Percentiles rank a stretch among this genome's conserved stretches.
Evolutionary conservation across 371 early-diverging fungal species (phyloP).

Genomic region (Basidiobolus meristosporus): DNA sequence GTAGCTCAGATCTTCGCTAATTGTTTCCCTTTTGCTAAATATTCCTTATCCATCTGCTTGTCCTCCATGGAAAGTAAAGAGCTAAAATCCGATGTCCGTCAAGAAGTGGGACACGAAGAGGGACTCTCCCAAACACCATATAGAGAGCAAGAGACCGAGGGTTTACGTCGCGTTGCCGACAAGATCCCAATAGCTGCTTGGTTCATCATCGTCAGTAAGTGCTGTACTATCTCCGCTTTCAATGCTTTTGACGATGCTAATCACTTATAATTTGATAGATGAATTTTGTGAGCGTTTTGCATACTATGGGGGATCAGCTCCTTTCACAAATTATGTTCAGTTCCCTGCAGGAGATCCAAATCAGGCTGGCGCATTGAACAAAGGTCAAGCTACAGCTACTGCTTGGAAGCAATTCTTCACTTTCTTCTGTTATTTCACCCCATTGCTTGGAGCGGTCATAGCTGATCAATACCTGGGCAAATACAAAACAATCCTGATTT

Average conservation of each 20-base stretch:
- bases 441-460: conserved; percentile 58
- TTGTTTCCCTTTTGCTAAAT: too few species aligned
- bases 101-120: too few species aligned
- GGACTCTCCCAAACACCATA: too few species aligned
- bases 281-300: conserved; percentile 53
- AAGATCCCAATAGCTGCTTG: conserved; percentile 22
- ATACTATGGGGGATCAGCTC: conserved; percentile 45
- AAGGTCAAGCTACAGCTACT: conserved; percentile 33
- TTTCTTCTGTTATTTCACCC: conserved; percentile 62
- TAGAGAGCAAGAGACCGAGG: too few species aligned
- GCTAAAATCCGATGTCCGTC: too few species aligned
- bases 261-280: too few species aligned
- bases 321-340: conserved; percentile 35
- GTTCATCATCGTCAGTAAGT: conserved; percentile 26
- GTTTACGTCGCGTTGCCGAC: conserved; percentile 9
- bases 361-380: conserved; percentile 18
- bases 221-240: too few species aligned
- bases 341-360: too few species aligned
- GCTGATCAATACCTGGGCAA: conserved; percentile 71
- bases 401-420: conserved; percentile 52
- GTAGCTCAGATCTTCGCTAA: too few species aligned
- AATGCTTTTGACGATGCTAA: too few species aligned
- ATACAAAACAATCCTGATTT: conserved; percentile 53
- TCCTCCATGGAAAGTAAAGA: too few species aligned
- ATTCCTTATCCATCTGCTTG: too few species aligned